Evolutionary conservation across 2,329 filamentous ascomycete genomes (phyloP), one percentile per base, ranked within the genome.

Genomic region (Mollisiaceae sp.): DNA sequence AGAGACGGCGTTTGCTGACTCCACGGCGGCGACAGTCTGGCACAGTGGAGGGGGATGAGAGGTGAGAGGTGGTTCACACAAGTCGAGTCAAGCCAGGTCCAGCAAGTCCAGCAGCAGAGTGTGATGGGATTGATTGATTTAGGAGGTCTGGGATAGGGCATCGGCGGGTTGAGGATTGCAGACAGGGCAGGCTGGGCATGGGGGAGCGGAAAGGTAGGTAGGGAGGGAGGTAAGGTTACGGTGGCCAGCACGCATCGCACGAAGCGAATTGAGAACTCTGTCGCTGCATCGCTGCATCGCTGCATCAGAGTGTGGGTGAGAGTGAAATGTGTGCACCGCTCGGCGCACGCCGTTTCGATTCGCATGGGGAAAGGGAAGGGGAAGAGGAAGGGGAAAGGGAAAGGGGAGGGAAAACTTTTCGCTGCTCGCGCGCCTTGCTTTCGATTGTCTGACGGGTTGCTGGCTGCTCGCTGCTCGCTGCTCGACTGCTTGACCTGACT

Each of bases 101-200:
- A n/a, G n/a, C n/a, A n/a, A 18, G n/a, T 18, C 14, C 15, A 18
- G 15, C 14, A 18, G 41, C n/a, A 8, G n/a, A 11, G 45, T 22
- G 45, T 50, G 45, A 50, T 50, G 45, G 45, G n/a, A 50, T 50
- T 50, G n/a, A 50, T 50, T 50, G 20, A 9, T 4, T 11, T n/a
- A 18, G n/a, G 15, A 22, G 45, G 45, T n/a, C 45, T 50, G 20
- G 45, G 45, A 50, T 50, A 50, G 45, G 45, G n/a, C 20, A 50
- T 50, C 14, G 41, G 41, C 14, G 41, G n/a, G 8, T 2, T 15
- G 41, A 43, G n/a, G 8, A 15, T 43, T 18, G n/a, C 41, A n/a
- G 11, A 18, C n/a, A n/a, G n/a, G n/a, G n/a, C n/a, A n/a, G n/a
- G n/a, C n/a, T 3, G 8, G 38, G n/a, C 45, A 50, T 50, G 45